phyloP scores from a whole-genome alignment of 2,329 filamentous ascomycete species.

The Elsinoe fawcettii region DNA sequence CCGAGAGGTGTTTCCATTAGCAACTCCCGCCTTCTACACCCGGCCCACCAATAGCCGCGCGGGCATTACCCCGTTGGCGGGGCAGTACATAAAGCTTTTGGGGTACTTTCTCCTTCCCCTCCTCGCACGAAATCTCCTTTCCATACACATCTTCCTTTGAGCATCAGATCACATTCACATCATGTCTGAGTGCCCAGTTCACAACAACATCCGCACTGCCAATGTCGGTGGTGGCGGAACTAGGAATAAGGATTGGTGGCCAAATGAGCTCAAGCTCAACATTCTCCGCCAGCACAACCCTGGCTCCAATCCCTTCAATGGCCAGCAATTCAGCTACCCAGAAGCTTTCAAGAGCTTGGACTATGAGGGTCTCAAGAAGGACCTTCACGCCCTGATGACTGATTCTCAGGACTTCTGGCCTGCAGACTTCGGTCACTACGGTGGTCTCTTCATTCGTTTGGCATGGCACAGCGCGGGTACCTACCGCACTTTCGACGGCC shows the following conservation, averaged over 20 bases:
- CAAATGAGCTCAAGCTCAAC: conserved; percentile 57
- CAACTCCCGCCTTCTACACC: conserved; percentile 13
- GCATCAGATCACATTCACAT: not conserved
- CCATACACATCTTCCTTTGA: not conserved
- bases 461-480: conserved; percentile 75
- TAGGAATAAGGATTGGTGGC: conserved; percentile 67
- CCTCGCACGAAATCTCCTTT: not conserved
- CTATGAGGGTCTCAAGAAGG: conserved; percentile 65
- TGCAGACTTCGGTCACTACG: conserved; percentile 74
- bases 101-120: not conserved
- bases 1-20: conserved; percentile 12
- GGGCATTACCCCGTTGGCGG: conserved; percentile 11
- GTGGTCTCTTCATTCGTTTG: conserved; percentile 72
- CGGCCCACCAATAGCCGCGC: conserved; percentile 13
- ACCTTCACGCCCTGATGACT: conserved; percentile 63
- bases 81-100: conserved; percentile 3
- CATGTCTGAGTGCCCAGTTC: conserved; percentile 26
- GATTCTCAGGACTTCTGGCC: conserved; percentile 77
- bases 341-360: conserved; percentile 65
- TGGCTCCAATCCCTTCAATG: conserved; percentile 53
- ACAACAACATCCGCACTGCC: conserved; percentile 20
- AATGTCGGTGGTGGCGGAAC: conserved; percentile 47
- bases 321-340: conserved; percentile 60
- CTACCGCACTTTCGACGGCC: conserved; percentile 66
- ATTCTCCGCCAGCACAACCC: conserved; percentile 65